Conservation (phyloP, 2,329 filamentous ascomycete genomes). For the Beauveria scarabaeidicola region DNA sequence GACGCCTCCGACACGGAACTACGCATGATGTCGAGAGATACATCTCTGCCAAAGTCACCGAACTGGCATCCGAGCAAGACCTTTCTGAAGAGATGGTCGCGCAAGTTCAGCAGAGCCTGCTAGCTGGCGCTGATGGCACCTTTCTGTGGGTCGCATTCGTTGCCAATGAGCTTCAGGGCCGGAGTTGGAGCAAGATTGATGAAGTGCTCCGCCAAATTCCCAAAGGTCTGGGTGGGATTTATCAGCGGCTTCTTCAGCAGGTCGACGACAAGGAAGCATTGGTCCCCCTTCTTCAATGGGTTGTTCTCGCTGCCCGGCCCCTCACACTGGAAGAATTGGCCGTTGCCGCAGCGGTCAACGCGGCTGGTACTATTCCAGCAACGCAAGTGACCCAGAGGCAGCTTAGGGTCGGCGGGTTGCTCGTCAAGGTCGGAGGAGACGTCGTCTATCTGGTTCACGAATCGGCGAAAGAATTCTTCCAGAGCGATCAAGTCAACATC, state of each 20-base stretch:
- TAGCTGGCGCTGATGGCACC: slow-evolving; percentile 18
- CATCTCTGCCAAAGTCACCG: slow-evolving; percentile 12
- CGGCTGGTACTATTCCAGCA: too few species aligned
- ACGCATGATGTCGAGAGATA: neutral
- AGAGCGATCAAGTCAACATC: neutral
- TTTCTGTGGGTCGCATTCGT: slow-evolving; percentile 21
- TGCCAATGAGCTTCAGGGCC: slow-evolving; percentile 15
- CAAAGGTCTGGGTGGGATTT: slow-evolving; percentile 18
- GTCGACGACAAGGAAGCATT: slow-evolving; percentile 16
- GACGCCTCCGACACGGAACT: neutral
- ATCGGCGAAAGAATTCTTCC: neutral
- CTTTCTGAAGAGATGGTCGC: slow-evolving; percentile 14
- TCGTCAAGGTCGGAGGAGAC: neutral
- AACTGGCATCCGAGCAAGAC: slow-evolving; percentile 16
- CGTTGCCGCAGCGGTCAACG: slow-evolving; percentile 4
- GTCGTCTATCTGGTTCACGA: neutral
- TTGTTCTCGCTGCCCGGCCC: slow-evolving; percentile 18
- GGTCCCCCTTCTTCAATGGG: slow-evolving; percentile 18
- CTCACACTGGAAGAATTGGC: slow-evolving; percentile 18
- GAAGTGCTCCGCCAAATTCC: slow-evolving; percentile 16
- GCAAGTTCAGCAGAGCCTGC: slow-evolving; percentile 15
- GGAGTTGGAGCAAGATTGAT: slow-evolving; percentile 14
- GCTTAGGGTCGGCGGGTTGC: neutral
- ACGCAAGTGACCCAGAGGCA: too few species aligned
- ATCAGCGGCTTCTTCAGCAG: slow-evolving; percentile 16